Conservation (phyloP, 2,329 filamentous ascomycete species). For the Botrytis sinoallii region DNA sequence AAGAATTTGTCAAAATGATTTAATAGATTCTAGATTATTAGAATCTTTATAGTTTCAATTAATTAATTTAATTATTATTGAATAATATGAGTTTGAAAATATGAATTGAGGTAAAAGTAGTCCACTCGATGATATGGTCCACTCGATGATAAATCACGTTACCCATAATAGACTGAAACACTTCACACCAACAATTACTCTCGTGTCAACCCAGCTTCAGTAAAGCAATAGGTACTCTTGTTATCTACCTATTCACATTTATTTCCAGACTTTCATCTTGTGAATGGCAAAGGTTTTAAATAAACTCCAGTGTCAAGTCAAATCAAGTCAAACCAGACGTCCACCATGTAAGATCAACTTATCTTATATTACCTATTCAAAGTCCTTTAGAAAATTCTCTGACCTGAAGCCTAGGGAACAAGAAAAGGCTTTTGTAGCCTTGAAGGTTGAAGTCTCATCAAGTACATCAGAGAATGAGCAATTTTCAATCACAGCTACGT, state of each 20-base stretch:
- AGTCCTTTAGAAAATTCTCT: accelerated
- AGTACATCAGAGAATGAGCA: neutral
- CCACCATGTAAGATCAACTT: neutral
- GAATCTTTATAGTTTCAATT: too few species aligned
- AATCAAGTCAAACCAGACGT: neutral
- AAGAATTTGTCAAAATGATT: too few species aligned
- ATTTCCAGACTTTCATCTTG: neutral
- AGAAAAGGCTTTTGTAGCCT: neutral
- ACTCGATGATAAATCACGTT: too few species aligned
- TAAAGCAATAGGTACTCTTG: neutral
- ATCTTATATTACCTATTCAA: neutral
- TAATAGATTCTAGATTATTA: too few species aligned
- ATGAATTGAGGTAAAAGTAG: too few species aligned
- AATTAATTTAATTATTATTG: too few species aligned
- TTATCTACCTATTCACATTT: neutral
- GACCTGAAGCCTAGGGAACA: neutral
- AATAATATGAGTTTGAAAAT: too few species aligned
- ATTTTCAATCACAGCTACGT: neutral
- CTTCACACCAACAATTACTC: neutral
- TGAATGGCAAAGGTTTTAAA: neutral
- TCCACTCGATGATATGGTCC: too few species aligned
- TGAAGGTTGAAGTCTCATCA: neutral
- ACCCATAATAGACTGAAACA: too few species aligned
- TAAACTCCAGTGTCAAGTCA: neutral
- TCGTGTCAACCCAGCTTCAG: neutral